phyloP scores from a whole-genome alignment of 1,284 basidiomycete genomes.

The Sanghuangporus baumii region DNA sequence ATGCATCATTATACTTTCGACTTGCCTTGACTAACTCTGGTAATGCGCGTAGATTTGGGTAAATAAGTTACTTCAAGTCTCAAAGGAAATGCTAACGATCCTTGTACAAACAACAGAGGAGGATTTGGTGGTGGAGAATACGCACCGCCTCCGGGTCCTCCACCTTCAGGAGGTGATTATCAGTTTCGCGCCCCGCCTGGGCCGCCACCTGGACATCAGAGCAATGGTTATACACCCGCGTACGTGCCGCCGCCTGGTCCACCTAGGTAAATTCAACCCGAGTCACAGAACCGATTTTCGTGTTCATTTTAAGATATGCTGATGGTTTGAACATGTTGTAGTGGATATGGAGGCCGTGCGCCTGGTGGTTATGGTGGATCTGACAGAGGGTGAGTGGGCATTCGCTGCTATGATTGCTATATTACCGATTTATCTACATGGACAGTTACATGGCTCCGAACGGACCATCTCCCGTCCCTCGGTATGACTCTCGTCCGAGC shows the following conservation, averaged over 20 bases:
- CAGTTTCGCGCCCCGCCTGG: constrained; percentile 25
- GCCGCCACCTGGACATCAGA: constrained; percentile 21
- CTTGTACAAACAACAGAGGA: not conserved
- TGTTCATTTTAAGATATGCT: not conserved
- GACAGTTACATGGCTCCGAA: not conserved
- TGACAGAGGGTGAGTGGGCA: constrained; percentile 17
- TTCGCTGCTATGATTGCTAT: not conserved
- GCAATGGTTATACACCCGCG: constrained; percentile 34
- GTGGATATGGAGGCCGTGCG: not conserved
- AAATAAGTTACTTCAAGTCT: not conserved
- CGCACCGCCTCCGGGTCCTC: constrained; percentile 11
- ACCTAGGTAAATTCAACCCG: not conserved
- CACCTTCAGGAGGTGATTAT: constrained; percentile 22
- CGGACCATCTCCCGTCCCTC: constrained; percentile 19
- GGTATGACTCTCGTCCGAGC: constrained; percentile 15
- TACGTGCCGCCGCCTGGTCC: constrained; percentile 21
- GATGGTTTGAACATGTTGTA: not conserved
- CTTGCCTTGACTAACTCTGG: not conserved
- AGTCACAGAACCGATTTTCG: not conserved
- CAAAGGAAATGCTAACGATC: not conserved
- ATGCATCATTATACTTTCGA: not conserved
- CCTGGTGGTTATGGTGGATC: not conserved
- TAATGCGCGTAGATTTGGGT: not conserved
- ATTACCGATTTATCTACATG: not conserved
- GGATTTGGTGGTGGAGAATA: not conserved